Evolutionary conservation across 1,284 basidiomycete genomes (phyloP).

Genomic region (Trichosporon sp.): DNA sequence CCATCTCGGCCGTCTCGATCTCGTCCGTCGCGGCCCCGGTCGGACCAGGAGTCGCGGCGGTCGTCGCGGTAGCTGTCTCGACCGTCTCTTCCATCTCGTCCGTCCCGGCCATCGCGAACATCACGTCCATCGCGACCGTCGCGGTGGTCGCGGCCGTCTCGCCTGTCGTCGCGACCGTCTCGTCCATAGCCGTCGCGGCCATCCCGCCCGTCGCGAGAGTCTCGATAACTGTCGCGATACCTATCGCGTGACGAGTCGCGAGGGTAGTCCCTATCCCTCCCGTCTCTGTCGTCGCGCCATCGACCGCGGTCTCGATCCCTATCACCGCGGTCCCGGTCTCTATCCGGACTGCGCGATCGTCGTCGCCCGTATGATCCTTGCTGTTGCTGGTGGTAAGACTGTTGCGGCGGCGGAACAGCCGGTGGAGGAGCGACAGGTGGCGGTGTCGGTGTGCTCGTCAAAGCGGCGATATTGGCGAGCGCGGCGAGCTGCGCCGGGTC

Average conservation of each 20-base stretch:
- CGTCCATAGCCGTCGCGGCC: not conserved
- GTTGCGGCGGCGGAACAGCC: not conserved
- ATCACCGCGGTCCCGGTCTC: not conserved
- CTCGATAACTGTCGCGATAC: not conserved
- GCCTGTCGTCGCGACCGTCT: not conserved
- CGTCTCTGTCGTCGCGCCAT: not conserved
- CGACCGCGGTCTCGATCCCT: not conserved
- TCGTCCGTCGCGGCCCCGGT: constrained; percentile 1
- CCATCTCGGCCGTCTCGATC: constrained; percentile 7
- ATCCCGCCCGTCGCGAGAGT: not conserved
- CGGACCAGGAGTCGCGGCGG: constrained; percentile 2
- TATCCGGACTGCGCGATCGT: not conserved
- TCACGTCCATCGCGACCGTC: not conserved
- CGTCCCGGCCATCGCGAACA: not conserved
- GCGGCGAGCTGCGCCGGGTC: constrained; percentile 28
- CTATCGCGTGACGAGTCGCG: not conserved
- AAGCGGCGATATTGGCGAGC: constrained; percentile 22
- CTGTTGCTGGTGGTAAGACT: not conserved
- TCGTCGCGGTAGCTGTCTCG: constrained; percentile 4
- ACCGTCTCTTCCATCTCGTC: not conserved
- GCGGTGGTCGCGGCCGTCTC: not conserved
- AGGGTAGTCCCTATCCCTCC: not conserved
- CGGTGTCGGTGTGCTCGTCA: not conserved
- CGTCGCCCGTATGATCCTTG: not conserved
- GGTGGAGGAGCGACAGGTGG: not conserved